A percentile compares a stretch with the other conserved stretches of the same genome.
phyloP scores from a whole-genome alignment of 306 rosid species.

The Prunus salicina region DNA sequence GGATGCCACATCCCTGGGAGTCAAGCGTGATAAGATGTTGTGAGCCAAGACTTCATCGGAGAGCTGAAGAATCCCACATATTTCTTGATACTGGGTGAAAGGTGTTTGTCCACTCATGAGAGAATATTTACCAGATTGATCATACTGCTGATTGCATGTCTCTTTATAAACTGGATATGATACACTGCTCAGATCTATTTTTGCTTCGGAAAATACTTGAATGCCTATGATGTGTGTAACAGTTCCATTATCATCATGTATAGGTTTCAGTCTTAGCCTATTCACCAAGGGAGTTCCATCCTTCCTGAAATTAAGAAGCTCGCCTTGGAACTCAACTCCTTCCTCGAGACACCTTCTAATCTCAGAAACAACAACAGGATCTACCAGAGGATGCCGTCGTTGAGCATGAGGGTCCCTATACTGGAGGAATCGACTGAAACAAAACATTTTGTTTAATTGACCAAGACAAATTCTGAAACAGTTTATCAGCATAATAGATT shows the following conservation, averaged over 20 bases:
- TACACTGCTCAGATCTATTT: conserved; percentile 63
- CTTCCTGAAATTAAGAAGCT: conserved; percentile 90
- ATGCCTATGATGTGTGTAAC: conserved; percentile 87
- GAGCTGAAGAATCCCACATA: conserved; percentile 91
- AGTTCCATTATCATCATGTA: conserved; percentile 80
- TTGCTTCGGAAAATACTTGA: conserved; percentile 83
- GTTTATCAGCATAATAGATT: not conserved
- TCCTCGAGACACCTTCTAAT: conserved; percentile 85
- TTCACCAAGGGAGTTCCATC: conserved; percentile 90
- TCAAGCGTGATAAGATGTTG: conserved; percentile 87
- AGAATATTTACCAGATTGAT: conserved; percentile 39
- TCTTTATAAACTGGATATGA: conserved; percentile 95
- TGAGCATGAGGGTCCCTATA: conserved; percentile 92
- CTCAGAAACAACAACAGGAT: conserved; percentile 96
- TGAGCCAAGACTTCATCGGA: conserved; percentile 97
- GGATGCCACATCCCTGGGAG: conserved; percentile 97
- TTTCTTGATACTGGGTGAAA: conserved; percentile 50
- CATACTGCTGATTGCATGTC: conserved; percentile 52
- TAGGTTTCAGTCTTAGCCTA: conserved; percentile 73
- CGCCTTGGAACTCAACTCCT: conserved; percentile 89
- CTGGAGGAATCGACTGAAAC: conserved; percentile 92
- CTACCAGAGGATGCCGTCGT: conserved; percentile 91
- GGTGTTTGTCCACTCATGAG: conserved; percentile 38
- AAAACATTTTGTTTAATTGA: not conserved
- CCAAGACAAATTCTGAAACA: not conserved